Evolutionary conservation across 192 early-diverging fungal genomes (phyloP).

Genomic region (Gamsiella multidivaricata): DNA sequence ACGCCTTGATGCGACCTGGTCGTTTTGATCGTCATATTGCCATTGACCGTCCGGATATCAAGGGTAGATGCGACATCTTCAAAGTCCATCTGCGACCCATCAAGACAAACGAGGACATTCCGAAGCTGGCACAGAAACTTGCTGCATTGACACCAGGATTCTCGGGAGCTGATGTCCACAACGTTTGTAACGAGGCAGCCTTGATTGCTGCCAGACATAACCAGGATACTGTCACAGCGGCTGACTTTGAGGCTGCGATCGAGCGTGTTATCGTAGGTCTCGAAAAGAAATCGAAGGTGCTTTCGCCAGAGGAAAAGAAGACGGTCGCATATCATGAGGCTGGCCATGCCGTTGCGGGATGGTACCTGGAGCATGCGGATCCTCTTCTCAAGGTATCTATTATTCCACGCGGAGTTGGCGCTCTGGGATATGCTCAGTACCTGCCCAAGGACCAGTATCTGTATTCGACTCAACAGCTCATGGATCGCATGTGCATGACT

Average conservation of each 20-base stretch:
- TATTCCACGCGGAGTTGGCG: constrained; percentile 95
- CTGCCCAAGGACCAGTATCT: constrained; percentile 97
- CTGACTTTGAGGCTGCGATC: constrained; percentile 97
- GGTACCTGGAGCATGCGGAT: constrained; percentile 96
- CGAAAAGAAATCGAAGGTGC: constrained; percentile 95
- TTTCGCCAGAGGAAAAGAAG: constrained; percentile 98
- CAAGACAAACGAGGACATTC: constrained; percentile 86
- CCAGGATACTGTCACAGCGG: constrained; percentile 81
- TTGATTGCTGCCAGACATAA: constrained; percentile 92
- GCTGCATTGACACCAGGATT: constrained; percentile 98
- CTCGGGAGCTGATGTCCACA: constrained; percentile 96
- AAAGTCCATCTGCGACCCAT: constrained; percentile 95
- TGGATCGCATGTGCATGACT: constrained; percentile 94
- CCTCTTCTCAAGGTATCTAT: constrained; percentile 98
- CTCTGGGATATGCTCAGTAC: constrained; percentile 99
- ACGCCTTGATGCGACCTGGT: constrained; percentile 95
- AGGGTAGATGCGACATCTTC: constrained; percentile 96
- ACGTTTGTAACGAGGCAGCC: constrained; percentile 99
- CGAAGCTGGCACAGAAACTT: constrained; percentile 83
- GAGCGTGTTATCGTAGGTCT: constrained; percentile 98
- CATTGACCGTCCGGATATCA: constrained; percentile 97
- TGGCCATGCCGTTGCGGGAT: constrained; percentile 97
- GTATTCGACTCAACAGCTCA: constrained; percentile 90
- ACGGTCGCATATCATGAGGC: constrained; percentile 99
- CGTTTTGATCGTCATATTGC: constrained; percentile 98